A percentile compares a stretch with the other conserved stretches of the same genome.
phyloP scores from a whole-genome alignment of 805 yeast species.

The Priceomyces castillae region DNA sequence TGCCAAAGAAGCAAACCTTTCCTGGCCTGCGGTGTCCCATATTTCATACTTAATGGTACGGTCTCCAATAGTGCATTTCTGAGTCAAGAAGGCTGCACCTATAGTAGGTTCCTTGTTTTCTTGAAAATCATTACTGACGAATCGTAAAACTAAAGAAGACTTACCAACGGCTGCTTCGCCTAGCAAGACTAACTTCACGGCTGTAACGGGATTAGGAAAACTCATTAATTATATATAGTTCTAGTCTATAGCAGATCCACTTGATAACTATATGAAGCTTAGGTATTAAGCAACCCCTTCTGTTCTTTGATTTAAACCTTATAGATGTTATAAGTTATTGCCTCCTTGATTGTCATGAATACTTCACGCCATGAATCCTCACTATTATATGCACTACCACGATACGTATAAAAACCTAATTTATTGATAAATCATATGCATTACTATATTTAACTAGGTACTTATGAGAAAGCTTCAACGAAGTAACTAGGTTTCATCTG shows the following conservation, averaged over 20 bases:
- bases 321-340: neutral
- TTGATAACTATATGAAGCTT: neutral
- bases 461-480: no score
- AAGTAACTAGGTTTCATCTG: neutral
- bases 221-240: constrained; percentile 14
- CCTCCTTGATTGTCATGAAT: constrained; percentile 4
- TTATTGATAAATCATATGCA: neutral
- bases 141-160: constrained; percentile 85
- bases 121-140: constrained; percentile 93
- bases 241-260: neutral
- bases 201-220: constrained; percentile 47
- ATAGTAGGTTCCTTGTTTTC: constrained; percentile 97
- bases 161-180: constrained; percentile 99
- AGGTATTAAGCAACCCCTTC: neutral
- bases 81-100: constrained; percentile 96
- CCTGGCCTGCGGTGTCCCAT: constrained; percentile 99
- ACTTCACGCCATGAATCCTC: neutral
- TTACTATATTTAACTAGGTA: no score
- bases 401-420: neutral
- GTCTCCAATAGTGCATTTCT: constrained; percentile 83
- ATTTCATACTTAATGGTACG: constrained; percentile 88
- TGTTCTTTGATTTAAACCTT: neutral
- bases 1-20: constrained; percentile 90
- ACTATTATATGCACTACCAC: neutral
- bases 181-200: constrained; percentile 84